Evolutionary conservation across 2,329 filamentous ascomycete genomes (phyloP), one percentile per base, ranked within the genome.

Genomic region (Furcasterigmium furcatum): DNA sequence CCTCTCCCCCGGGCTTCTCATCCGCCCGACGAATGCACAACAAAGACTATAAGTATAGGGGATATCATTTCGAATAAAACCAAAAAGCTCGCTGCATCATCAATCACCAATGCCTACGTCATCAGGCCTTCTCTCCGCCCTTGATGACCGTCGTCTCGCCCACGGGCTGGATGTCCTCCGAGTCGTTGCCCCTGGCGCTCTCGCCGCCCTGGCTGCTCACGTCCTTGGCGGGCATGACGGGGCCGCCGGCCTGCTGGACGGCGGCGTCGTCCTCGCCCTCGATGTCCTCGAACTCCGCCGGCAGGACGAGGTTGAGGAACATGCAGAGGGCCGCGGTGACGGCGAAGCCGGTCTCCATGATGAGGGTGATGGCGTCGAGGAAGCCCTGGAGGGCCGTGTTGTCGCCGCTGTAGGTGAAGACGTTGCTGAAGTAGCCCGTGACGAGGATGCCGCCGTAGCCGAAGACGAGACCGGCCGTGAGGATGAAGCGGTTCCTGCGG

Each of bases 401-500:
- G 48, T 73, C 64, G 10, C 87, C 88, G 1, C 62, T 60, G 59
- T 91, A 91, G 4, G 83, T 86, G 61, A 94, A 90, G 44, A 94
- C 80, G 50, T 79, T 74, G 48, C 69, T 63, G 58, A 89, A 90
- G 72, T 87, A 91, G 24, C 66, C 77, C 0, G 81, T 79, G 3
- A 86, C 77, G 1, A 87, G 67, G 1, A 82, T 86, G 9, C 84
- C 84, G 46, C 83, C 82, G 52, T 88, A 88, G 25, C 89, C 89
- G 22, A 92, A 69, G 0, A 87, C 76, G 25, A 94, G 70, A 0
- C 84, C 80, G 0, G 87, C 85, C 0, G 89, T 91, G 10, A 94
- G 74, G 56, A 94, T 88, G 68, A 94, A 94, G 20, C 89, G 78
- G 56, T 87, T 91, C 43, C 89, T 82, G 30, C 88, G 79, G n/a